These are phyloP conservation scores for Glycine latifolia DNA, from an alignment of 306 rosid species.

Conservation along the genomic window DNA sequence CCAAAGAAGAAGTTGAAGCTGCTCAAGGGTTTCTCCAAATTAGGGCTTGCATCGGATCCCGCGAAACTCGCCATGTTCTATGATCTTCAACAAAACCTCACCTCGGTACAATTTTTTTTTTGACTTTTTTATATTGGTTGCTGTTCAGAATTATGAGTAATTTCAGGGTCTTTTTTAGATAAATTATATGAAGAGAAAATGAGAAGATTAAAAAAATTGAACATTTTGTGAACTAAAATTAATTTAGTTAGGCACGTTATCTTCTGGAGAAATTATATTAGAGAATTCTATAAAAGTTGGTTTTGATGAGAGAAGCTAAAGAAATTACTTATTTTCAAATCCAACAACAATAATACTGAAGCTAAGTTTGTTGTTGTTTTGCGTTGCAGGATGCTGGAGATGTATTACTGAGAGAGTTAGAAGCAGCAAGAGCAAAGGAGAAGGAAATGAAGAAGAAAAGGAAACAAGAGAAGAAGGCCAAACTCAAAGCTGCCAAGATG, in stretches of 20 bases:
- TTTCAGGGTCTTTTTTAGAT: too few species aligned
- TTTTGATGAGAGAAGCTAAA: background rate
- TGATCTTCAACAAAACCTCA: constrained; percentile 52
- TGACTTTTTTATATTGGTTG: too few species aligned
- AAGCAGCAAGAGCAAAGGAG: constrained; percentile 62
- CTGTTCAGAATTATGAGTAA: too few species aligned
- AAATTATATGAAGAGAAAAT: too few species aligned
- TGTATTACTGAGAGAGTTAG: constrained; percentile 57
- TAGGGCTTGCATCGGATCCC: constrained; percentile 50
- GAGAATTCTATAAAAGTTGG: too few species aligned
- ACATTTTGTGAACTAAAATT: too few species aligned
- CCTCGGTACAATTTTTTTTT: constrained; percentile 47
- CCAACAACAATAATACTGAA: background rate
- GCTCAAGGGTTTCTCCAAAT: constrained; percentile 59
- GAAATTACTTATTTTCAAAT: background rate
- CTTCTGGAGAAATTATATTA: background rate
- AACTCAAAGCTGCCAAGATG: constrained; percentile 57
- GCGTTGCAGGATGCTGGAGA: constrained; percentile 64
- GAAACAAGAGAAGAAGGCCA: constrained; percentile 68
- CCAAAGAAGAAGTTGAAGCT: constrained; percentile 62
- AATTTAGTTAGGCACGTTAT: too few species aligned
- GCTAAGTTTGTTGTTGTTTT: background rate
- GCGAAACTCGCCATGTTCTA: constrained; percentile 43
- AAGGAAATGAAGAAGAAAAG: constrained; percentile 67
- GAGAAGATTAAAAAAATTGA: too few species aligned